Percentiles rank a stretch among this genome's conserved stretches.
Conservation (phyloP, 371 early-diverging fungal genomes). For the Zychaea mexicana region DNA sequence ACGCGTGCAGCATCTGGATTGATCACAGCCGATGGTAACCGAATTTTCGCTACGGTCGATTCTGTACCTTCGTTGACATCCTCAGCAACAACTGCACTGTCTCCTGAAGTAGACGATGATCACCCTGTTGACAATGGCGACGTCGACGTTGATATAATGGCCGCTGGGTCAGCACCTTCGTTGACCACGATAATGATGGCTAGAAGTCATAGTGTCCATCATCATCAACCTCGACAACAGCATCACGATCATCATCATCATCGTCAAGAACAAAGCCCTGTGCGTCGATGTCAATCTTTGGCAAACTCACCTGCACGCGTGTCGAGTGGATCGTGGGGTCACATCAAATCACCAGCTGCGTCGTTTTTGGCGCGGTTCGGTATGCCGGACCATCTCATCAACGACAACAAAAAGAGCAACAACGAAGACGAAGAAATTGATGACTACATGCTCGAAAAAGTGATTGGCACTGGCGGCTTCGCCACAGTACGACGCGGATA, state of each 20-base stretch:
- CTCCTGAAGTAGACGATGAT: constrained; percentile 20
- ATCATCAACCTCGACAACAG: background rate
- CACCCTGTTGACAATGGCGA: no score
- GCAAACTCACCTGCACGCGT: constrained; percentile 17
- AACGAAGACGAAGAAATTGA: constrained; percentile 70
- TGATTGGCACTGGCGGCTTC: constrained; percentile 72
- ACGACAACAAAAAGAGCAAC: constrained; percentile 23
- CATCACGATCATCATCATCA: background rate
- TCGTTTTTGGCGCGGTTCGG: constrained; percentile 62
- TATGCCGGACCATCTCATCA: constrained; percentile 27
- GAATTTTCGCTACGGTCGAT: background rate
- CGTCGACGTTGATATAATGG: background rate
- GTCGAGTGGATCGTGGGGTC: constrained; percentile 46
- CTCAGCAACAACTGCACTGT: background rate
- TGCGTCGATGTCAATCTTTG: constrained; percentile 1
- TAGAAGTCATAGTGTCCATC: background rate
- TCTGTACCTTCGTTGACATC: background rate
- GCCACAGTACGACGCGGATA: constrained; percentile 67
- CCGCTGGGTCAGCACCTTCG: background rate
- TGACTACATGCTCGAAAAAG: constrained; percentile 56
- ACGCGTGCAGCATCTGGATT: background rate
- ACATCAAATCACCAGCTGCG: constrained; percentile 61
- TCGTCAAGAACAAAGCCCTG: no score
- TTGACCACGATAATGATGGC: background rate
- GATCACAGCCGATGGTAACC: background rate